Evolutionary conservation across 805 yeast genomes (phyloP).

Genomic region (Clavispora vitiphila): DNA sequence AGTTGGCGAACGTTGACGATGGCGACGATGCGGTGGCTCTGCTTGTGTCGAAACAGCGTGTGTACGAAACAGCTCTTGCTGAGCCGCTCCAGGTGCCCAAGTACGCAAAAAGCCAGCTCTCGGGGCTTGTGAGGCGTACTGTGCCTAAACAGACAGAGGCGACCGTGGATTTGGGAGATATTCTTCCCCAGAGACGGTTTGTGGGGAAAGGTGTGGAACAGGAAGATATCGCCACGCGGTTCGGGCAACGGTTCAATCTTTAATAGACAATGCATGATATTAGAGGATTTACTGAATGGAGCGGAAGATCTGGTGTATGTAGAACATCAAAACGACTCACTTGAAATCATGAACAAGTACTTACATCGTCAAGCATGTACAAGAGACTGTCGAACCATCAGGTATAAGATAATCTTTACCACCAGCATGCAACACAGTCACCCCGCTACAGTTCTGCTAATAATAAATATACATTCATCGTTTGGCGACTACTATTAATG

Average conservation of each 20-base stretch:
- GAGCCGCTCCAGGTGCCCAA: slow-evolving; percentile 16
- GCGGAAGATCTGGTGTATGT: too few species aligned
- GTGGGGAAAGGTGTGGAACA: neutral
- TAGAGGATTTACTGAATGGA: too few species aligned
- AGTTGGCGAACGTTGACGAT: slow-evolving; percentile 1
- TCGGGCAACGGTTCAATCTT: neutral
- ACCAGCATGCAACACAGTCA: too few species aligned
- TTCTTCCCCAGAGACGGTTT: neutral
- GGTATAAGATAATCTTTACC: too few species aligned
- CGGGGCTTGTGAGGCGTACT: slow-evolving; percentile 3
- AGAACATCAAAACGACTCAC: too few species aligned
- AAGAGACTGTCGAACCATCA: too few species aligned
- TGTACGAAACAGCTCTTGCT: slow-evolving; percentile 13
- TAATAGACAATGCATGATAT: neutral
- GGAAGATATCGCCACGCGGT: neutral
- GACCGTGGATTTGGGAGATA: neutral
- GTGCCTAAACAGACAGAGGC: neutral
- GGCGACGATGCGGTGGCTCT: slow-evolving; percentile 14
- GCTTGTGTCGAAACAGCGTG: slow-evolving; percentile 19
- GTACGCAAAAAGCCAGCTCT: slow-evolving; percentile 12
- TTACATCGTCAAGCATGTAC: too few species aligned
- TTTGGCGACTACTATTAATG: too few species aligned
- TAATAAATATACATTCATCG: too few species aligned
- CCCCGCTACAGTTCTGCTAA: too few species aligned
- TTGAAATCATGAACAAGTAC: too few species aligned